A percentile compares a stretch with the other conserved stretches of the same genome.
Conservation (phyloP, 441 rosid species). For the Brassica balearica region DNA sequence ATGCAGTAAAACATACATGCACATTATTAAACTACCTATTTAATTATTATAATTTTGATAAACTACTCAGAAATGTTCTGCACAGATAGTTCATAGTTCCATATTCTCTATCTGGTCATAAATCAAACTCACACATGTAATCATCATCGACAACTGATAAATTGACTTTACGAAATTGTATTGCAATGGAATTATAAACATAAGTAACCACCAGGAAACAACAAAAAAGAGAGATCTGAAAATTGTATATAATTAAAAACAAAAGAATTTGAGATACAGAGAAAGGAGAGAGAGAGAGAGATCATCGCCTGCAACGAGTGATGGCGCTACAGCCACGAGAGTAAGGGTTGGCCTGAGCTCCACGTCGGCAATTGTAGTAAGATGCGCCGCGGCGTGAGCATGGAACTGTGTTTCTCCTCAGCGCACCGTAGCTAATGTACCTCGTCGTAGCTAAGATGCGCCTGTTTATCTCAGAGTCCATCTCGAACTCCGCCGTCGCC, state of each 20-base stretch:
- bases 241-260: slow-evolving; percentile 14
- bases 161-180: slow-evolving; percentile 9
- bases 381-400: slow-evolving; percentile 91
- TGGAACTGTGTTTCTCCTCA: slow-evolving; percentile 72
- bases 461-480: slow-evolving; percentile 75
- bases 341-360: slow-evolving; percentile 82
- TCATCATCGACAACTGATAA: neutral
- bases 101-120: slow-evolving; percentile 16
- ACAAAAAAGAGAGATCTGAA: slow-evolving; percentile 7
- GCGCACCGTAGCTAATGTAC: slow-evolving; percentile 87
- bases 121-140: slow-evolving; percentile 8
- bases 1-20: slow-evolving; percentile 31
- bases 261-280: slow-evolving; percentile 25
- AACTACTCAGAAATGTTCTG: slow-evolving; percentile 14
- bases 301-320: slow-evolving; percentile 69
- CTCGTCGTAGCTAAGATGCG: slow-evolving; percentile 66
- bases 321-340: slow-evolving; percentile 75
- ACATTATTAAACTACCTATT: slow-evolving; percentile 2
- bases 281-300: neutral
- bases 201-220: slow-evolving; percentile 1
- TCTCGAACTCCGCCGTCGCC: slow-evolving; percentile 51
- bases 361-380: slow-evolving; percentile 80
- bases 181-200: slow-evolving; percentile 13
- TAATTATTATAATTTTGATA: neutral
- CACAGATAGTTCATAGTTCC: slow-evolving; percentile 1